Base-by-base conservation (phyloP, 78 protist species). In the Chrysochromulina parva region DNA sequence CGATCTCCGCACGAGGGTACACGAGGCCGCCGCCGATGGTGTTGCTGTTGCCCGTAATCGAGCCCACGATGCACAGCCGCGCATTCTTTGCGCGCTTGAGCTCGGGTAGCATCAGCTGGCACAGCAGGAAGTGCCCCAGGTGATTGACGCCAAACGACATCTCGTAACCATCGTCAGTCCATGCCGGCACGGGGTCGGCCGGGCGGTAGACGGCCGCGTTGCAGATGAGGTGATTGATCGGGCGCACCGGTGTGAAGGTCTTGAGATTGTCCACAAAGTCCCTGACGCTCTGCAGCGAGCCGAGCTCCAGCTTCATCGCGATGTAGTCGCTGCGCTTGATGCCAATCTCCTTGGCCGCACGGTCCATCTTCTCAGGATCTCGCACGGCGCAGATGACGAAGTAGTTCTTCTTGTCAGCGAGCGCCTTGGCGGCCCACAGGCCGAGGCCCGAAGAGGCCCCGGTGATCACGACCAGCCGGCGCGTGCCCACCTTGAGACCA, bases 21-120 rank as follows among this genome's bases (percentile, higher is more conserved):
- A 88, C 90, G 11, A 65, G 60, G 19, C 67, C 66, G 82, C 90
- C 90, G 58, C 67, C 90, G 26, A 88, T 47, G 2, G 90, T 88
- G 80, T 88, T 88, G 67, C 24, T 88, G 90, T 88, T 88, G 47
- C 90, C 90, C 78, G 90, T 88, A 69, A 85, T 85, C 48, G 90
- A 88, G 58, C 90, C 90, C 20, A 88, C 90, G 54, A 88, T 66
- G 74, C 55, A 6, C 50, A 65, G 10, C n/a, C 90, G 90, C 47
- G 90, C 57, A 57, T 88, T 62, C 52, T 20, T 28, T 20, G 90
- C 66, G 26, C 5, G 13, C 80, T 88, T 55, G 11, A 88, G 47
- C 24, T 58, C 88, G 53, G 6, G 28, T 3, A 84, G 22, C 57
- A 88, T 47, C 52, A 88, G 90, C 52, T 65, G 47, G 28, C 13